These are phyloP conservation scores for Candida maesae DNA, from an alignment of 805 yeast species.

Conservation along the genomic window DNA sequence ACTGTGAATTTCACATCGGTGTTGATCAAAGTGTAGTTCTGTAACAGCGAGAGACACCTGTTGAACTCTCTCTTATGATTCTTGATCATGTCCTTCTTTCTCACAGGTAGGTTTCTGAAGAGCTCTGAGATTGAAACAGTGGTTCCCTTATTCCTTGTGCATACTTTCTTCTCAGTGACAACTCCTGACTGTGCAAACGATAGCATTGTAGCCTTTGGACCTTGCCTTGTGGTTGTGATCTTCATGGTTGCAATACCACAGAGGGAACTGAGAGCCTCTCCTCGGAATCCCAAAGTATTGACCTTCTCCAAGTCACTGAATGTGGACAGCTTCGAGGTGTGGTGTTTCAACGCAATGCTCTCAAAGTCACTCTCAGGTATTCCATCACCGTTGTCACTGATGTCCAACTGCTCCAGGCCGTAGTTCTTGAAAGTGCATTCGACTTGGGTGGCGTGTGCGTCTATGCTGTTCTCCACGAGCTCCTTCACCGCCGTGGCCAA, in stretches of 20 bases:
- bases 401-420: conserved; percentile 69
- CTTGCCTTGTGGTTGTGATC: conserved; percentile 46
- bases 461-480: conserved; percentile 80
- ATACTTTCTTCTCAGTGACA: conserved; percentile 35
- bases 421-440: conserved; percentile 66
- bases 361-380: conserved; percentile 49
- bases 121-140: conserved; percentile 52
- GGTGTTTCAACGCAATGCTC: conserved; percentile 53
- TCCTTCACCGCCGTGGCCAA: conserved; percentile 78
- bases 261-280: conserved; percentile 74
- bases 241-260: conserved; percentile 50
- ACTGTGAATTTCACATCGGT: conserved; percentile 57
- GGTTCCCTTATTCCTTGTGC: conserved; percentile 69
- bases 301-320: conserved; percentile 55
- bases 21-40: conserved; percentile 65
- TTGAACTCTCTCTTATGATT: conserved; percentile 68
- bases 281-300: conserved; percentile 68
- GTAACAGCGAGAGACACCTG: conserved; percentile 54
- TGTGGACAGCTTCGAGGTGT: conserved; percentile 58
- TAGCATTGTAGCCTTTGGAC: conserved; percentile 56
- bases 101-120: conserved; percentile 74
- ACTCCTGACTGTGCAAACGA: conserved; percentile 54
- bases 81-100: conserved; percentile 68
- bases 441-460: conserved; percentile 66
- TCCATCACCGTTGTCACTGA: conserved; percentile 68